phyloP scores from a whole-genome alignment of 2,329 filamentous ascomycete genomes.

The Hymenoscyphus scutula region DNA sequence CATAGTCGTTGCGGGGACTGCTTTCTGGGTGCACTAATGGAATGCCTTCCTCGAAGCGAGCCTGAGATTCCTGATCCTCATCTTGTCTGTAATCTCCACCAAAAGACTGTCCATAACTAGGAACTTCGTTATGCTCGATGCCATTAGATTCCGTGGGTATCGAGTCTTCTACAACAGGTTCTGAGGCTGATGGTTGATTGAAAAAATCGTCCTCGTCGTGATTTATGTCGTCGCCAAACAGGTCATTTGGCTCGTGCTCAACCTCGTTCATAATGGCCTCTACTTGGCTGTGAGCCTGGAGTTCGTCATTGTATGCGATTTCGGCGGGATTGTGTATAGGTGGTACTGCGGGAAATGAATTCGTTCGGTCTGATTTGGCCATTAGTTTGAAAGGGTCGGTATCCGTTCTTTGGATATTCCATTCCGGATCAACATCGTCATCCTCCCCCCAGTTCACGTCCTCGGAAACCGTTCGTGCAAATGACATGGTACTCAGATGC shows the following conservation, averaged over 20 bases:
- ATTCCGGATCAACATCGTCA: slow-evolving; percentile 51
- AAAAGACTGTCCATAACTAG: slow-evolving; percentile 25
- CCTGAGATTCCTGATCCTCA: slow-evolving; percentile 45
- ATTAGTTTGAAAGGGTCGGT: slow-evolving; percentile 61
- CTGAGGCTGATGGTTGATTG: slow-evolving; percentile 31
- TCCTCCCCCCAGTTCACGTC: slow-evolving; percentile 60
- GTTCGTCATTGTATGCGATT: slow-evolving; percentile 37
- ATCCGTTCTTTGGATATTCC: slow-evolving; percentile 50
- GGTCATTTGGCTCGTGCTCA: slow-evolving; percentile 41
- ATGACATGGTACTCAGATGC: slow-evolving; percentile 61
- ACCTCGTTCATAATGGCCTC: slow-evolving; percentile 52
- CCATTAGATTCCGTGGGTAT: not conserved
- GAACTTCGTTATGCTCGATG: not conserved
- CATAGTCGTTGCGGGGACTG: slow-evolving; percentile 31
- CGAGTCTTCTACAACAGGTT: not conserved
- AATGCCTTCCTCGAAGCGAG: slow-evolving; percentile 68
- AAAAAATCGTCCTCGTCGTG: slow-evolving; percentile 47
- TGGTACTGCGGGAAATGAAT: slow-evolving; percentile 61
- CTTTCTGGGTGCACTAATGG: slow-evolving; percentile 52
- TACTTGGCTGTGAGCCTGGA: slow-evolving; percentile 49
- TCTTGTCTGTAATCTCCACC: slow-evolving; percentile 36
- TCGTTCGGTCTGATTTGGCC: slow-evolving; percentile 55
- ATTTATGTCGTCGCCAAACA: slow-evolving; percentile 39
- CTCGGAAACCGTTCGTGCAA: slow-evolving; percentile 62
- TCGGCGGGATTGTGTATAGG: slow-evolving; percentile 38